These are phyloP conservation scores for Debaryomyces tyrocola DNA, from an alignment of 805 yeast genomes.

Conservation along the genomic window DNA sequence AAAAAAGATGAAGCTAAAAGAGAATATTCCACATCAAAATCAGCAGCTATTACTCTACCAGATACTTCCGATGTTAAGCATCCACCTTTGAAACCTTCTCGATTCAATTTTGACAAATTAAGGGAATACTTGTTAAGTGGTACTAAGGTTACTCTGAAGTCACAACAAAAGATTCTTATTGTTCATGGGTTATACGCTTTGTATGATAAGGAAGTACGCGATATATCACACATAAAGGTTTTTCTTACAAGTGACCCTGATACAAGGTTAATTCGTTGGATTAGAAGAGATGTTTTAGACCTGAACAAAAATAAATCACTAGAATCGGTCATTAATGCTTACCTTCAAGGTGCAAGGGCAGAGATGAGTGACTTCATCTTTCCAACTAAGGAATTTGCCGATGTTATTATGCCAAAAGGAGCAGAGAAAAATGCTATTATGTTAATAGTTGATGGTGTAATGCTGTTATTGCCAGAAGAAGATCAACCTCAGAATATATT, in stretches of 20 bases:
- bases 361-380: constrained; percentile 67
- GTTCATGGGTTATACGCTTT: constrained; percentile 82
- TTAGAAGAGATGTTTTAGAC: constrained; percentile 42
- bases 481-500: constrained; percentile 10
- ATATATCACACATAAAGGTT: constrained; percentile 61
- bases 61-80: constrained; percentile 13
- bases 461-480: constrained; percentile 29
- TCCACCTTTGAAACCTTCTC: constrained; percentile 35
- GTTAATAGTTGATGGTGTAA: constrained; percentile 65
- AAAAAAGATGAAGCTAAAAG: constrained; percentile 17
- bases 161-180: constrained; percentile 31
- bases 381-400: constrained; percentile 73
- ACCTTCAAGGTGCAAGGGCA: constrained; percentile 56
- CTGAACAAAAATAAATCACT: constrained; percentile 12
- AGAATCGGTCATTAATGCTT: constrained; percentile 43
- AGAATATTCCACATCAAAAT: constrained; percentile 18
- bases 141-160: constrained; percentile 16
- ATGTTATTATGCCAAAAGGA: constrained; percentile 72
- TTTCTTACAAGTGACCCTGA: constrained; percentile 87
- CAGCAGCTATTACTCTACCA: constrained; percentile 31
- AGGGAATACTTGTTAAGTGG: constrained; percentile 16
- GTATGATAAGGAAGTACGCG: constrained; percentile 56
- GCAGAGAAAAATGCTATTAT: constrained; percentile 57
- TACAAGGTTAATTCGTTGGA: constrained; percentile 78
- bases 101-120: constrained; percentile 37